Evolutionary conservation across 148 eudicot genomes (phyloP).

Genomic region (Euryodendron excelsum): DNA sequence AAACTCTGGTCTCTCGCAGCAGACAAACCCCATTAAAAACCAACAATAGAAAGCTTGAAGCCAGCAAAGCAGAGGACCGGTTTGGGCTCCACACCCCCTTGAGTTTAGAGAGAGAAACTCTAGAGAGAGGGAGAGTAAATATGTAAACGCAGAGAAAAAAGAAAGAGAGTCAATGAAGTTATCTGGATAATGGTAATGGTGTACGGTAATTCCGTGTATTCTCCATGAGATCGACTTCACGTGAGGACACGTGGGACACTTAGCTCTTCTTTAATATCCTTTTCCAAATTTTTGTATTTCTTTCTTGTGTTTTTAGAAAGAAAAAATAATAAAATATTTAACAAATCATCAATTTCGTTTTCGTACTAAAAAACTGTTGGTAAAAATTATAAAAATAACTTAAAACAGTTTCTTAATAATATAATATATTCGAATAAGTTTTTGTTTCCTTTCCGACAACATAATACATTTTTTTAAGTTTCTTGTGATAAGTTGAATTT

Average conservation of each 20-base stretch:
- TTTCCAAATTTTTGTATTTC: not conserved
- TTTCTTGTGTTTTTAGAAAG: not conserved
- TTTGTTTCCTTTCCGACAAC: too few species aligned
- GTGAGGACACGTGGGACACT: not conserved
- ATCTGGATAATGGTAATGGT: not conserved
- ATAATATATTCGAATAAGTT: too few species aligned
- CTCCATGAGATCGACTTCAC: conserved; percentile 5
- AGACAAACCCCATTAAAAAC: conserved; percentile 62
- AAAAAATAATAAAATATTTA: too few species aligned
- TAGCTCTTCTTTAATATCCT: not conserved
- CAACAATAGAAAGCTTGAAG: conserved; percentile 58
- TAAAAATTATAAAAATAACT: too few species aligned
- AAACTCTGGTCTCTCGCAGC: conserved; percentile 32
- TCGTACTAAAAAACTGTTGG: too few species aligned
- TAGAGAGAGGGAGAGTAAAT: conserved; percentile 21
- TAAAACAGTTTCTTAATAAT: too few species aligned
- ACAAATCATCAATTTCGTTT: too few species aligned
- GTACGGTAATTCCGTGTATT: not conserved
- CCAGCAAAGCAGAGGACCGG: conserved; percentile 83
- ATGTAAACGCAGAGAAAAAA: too few species aligned
- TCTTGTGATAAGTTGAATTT: too few species aligned
- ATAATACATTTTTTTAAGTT: too few species aligned
- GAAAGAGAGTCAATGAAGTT: not conserved
- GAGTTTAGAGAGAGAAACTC: conserved; percentile 24
- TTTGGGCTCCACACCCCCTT: conserved; percentile 65